Percentiles rank a stretch among this genome's conserved stretches.
These are phyloP conservation scores for Exophiala viscosa DNA, from an alignment of 2,329 filamentous ascomycete species.

Conservation along the genomic window DNA sequence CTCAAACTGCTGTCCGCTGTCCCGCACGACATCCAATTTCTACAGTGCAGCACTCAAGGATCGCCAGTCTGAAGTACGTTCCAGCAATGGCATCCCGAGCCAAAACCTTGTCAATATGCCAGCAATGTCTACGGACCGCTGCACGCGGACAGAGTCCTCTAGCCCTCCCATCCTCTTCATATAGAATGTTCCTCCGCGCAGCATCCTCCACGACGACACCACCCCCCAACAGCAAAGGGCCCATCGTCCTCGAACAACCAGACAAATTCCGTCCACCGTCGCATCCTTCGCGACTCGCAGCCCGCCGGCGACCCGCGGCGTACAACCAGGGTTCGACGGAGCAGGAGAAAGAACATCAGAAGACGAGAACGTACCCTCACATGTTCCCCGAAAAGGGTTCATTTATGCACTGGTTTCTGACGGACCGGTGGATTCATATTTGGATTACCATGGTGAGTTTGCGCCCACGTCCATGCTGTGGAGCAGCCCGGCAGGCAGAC, in stretches of 20 bases:
- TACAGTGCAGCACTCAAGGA: too few species aligned
- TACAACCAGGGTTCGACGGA: constrained; percentile 41
- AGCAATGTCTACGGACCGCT: constrained; percentile 31
- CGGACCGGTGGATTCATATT: constrained; percentile 70
- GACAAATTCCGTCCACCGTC: constrained; percentile 89
- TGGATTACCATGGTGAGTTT: constrained; percentile 80
- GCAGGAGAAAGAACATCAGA: constrained; percentile 64
- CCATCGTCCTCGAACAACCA: constrained; percentile 76
- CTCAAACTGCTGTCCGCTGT: too few species aligned
- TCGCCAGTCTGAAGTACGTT: background rate
- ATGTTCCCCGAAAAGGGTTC: constrained; percentile 82
- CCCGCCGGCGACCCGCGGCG: constrained; percentile 56
- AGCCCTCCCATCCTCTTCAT: background rate
- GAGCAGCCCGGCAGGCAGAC: too few species aligned
- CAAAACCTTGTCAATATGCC: constrained; percentile 51
- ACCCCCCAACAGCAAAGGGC: constrained; percentile 41
- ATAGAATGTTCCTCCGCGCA: background rate
- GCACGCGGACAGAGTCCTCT: constrained; percentile 1
- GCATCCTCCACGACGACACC: constrained; percentile 14
- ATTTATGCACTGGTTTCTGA: constrained; percentile 79
- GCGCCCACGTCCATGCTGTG: too few species aligned
- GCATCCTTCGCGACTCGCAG: constrained; percentile 67
- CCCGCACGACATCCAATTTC: too few species aligned
- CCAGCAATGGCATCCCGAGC: constrained; percentile 34
- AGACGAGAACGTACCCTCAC: constrained; percentile 73